Evolutionary conservation across 1,139 yeast species (phyloP), one percentile per base, ranked within the genome.

Genomic region (Magnusiomyces fungicola): DNA sequence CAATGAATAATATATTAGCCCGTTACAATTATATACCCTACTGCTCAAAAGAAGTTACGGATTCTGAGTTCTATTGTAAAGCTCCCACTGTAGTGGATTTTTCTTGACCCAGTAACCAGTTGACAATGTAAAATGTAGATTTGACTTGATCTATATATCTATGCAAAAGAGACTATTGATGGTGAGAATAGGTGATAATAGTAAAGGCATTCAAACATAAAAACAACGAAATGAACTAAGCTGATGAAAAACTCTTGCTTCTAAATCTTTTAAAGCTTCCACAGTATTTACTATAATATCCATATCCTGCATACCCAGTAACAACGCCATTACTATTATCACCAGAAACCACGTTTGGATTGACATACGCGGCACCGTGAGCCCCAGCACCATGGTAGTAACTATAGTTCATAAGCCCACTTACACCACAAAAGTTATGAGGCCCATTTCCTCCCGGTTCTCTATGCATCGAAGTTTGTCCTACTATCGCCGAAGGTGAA

Each of bases 171-270:
- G n/a, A n/a, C n/a, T n/a, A n/a, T n/a, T n/a, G n/a, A n/a, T n/a
- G n/a, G n/a, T n/a, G n/a, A n/a, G n/a, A n/a, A n/a, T n/a, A n/a
- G n/a, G n/a, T n/a, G n/a, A n/a, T 7, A 32, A 32, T 14, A 32
- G 4, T 7, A n/a, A 32, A 32, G 16, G 16, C 10, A 32, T 4
- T 7, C 4, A 14, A 32, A 14, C 4, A n/a, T 7, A 14, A 32
- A 32, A 32, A 32, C 34, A 6, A 32, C 10, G 16, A 32, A 32
- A 14, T 14, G 19, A n/a, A 34, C 25, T 16, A 39, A 14, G 43
- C 43, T 24, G 43, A 39, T 24, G 43, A 39, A 27, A 39, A 39
- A 25, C 43, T 39, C 22, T 39, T 39, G 21, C 32, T 24, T 18
- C 43, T 21, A 25, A 39, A 39, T 39, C 43, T 39, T 19, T 39